A percentile compares a stretch with the other conserved stretches of the same genome.
These are phyloP conservation scores for Thermoascus crustaceus DNA, from an alignment of 2,329 filamentous ascomycete species.

Conservation along the genomic window DNA sequence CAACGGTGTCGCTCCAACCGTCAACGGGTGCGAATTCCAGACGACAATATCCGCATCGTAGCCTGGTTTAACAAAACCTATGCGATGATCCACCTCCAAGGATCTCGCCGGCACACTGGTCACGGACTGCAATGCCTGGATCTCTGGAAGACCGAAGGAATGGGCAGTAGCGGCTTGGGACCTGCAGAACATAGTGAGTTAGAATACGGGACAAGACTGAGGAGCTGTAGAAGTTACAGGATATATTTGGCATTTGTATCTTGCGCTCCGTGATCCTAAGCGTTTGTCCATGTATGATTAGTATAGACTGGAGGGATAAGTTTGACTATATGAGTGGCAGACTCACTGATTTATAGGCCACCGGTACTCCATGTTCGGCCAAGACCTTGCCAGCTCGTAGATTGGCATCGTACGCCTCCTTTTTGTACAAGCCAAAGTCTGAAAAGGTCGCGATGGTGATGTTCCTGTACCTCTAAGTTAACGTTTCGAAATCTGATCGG, in stretches of 20 bases:
- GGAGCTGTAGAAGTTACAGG: conserved; percentile 14
- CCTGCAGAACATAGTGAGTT: conserved; percentile 56
- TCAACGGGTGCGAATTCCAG: conserved; percentile 56
- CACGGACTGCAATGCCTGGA: conserved; percentile 51
- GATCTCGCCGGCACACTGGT: conserved; percentile 53
- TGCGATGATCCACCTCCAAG: conserved; percentile 48
- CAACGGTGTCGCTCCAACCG: conserved; percentile 50
- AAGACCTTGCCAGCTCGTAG: conserved; percentile 60
- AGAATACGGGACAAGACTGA: conserved; percentile 51
- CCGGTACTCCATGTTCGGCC: conserved; percentile 57
- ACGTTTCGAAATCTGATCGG: conserved; percentile 42
- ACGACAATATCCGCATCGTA: conserved; percentile 55
- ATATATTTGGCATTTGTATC: conserved; percentile 37
- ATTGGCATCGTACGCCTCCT: conserved; percentile 56
- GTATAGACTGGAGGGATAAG: background rate
- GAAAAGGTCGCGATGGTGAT: conserved; percentile 54
- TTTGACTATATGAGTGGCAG: background rate
- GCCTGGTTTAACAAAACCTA: conserved; percentile 55
- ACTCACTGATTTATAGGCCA: conserved; percentile 56
- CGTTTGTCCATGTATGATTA: background rate
- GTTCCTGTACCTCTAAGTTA: conserved; percentile 48
- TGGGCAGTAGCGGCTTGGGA: conserved; percentile 44
- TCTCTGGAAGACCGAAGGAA: conserved; percentile 54
- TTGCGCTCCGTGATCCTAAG: conserved; percentile 26
- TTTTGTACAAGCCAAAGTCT: conserved; percentile 66